Evolutionary conservation across 768 basidiomycete genomes (phyloP).

Genomic region (Macrolepiota albuminosa): DNA sequence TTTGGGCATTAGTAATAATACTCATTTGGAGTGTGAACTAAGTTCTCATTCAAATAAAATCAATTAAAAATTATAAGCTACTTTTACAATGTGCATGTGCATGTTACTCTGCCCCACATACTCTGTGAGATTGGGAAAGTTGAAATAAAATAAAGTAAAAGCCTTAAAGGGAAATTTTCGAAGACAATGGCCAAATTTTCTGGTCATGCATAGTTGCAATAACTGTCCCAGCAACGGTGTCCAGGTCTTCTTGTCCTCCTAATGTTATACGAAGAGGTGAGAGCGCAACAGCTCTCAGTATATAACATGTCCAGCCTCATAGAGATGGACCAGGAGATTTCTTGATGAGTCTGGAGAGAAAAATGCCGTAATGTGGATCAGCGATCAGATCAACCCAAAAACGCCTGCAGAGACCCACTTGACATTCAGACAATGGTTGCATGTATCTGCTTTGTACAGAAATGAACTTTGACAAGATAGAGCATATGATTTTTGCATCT

Average conservation of each 20-base stretch:
- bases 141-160: conserved; percentile 12
- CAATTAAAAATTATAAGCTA: too few species aligned
- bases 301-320: neutral
- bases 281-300: neutral
- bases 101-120: too few species aligned
- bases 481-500: too few species aligned
- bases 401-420: too few species aligned
- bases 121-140: too few species aligned
- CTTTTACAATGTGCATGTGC: too few species aligned
- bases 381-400: neutral
- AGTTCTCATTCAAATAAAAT: too few species aligned
- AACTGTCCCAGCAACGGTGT: neutral
- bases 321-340: neutral
- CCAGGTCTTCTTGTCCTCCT: neutral
- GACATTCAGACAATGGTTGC: too few species aligned
- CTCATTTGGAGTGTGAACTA: too few species aligned
- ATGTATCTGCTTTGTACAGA: neutral
- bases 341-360: too few species aligned
- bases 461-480: neutral
- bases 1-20: too few species aligned
- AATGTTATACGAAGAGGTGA: neutral
- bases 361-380: neutral
- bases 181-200: conserved; percentile 5
- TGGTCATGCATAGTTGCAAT: neutral
- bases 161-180: conserved; percentile 12